These are phyloP conservation scores for Neurospora sp. DNA, from an alignment of 2,329 filamentous ascomycete species.

Conservation along the genomic window DNA sequence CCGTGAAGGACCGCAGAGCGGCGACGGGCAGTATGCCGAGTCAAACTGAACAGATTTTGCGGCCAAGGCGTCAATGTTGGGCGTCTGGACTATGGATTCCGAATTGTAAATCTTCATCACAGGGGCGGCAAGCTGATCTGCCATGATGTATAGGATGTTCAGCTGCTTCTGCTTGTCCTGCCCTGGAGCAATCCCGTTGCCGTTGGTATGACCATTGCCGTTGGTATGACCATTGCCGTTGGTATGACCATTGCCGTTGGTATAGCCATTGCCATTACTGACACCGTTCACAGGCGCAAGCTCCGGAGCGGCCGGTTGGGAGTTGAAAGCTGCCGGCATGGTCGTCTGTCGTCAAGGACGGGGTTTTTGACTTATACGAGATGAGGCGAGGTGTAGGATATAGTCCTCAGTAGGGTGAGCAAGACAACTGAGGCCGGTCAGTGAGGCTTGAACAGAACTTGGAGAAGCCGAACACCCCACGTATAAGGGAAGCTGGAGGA, in stretches of 20 bases:
- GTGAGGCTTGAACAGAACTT: background rate
- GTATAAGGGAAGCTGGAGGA: background rate
- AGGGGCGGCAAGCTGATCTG: conserved; percentile 85
- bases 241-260: background rate
- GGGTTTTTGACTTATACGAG: background rate
- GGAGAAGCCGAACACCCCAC: background rate
- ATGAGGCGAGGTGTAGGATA: conserved; percentile 1
- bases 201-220: conserved; percentile 5
- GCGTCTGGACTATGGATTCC: conserved; percentile 82
- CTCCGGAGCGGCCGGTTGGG: conserved; percentile 47
- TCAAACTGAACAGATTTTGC: conserved; percentile 80
- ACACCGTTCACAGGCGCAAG: conserved; percentile 12
- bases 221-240: conserved; percentile 16
- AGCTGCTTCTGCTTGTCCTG: conserved; percentile 37
- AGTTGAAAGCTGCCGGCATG: conserved; percentile 69
- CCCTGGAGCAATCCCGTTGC: background rate
- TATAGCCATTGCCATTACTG: background rate
- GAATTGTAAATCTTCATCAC: conserved; percentile 87
- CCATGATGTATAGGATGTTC: conserved; percentile 92
- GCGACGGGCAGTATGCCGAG: conserved; percentile 88
- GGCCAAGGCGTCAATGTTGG: conserved; percentile 76
- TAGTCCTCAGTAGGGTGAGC: background rate
- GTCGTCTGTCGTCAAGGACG: background rate
- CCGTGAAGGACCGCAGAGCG: conserved; percentile 82
- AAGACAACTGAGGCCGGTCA: background rate